phyloP scores from a whole-genome alignment of 2,329 filamentous ascomycete genomes.

The Akanthomyces muscarius region DNA sequence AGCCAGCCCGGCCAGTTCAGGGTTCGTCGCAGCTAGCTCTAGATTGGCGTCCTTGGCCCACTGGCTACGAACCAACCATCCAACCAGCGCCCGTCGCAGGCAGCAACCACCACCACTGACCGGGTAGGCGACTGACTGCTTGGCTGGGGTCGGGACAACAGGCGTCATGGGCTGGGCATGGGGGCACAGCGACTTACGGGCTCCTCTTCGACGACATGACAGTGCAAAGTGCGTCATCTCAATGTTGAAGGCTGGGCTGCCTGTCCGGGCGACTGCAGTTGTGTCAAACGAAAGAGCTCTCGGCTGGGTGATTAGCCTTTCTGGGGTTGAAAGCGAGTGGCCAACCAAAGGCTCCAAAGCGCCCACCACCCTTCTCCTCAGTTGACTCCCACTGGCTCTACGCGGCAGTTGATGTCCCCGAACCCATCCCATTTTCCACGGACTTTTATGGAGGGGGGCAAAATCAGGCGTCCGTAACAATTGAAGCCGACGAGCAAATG shows the following conservation, averaged over 20 bases:
- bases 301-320: not conserved
- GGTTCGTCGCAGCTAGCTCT: slow-evolving; percentile 7
- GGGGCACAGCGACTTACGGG: not conserved
- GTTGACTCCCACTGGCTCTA: not conserved
- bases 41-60: slow-evolving; percentile 14
- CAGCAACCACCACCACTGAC: not conserved
- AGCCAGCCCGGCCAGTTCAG: not conserved
- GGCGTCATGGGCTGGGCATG: slow-evolving; percentile 8
- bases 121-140: not conserved
- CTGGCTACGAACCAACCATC: not conserved
- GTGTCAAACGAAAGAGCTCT: not conserved
- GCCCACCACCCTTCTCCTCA: slow-evolving; percentile 10
- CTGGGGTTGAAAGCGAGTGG: not conserved
- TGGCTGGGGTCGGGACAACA: not conserved
- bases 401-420: slow-evolving; percentile 11
- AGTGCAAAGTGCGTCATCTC: slow-evolving; percentile 29
- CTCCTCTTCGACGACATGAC: slow-evolving; percentile 15
- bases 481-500: not conserved
- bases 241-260: not conserved
- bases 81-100: slow-evolving; percentile 4
- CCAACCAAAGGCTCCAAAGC: slow-evolving; percentile 4
- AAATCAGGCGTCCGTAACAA: not conserved
- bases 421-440: not conserved
- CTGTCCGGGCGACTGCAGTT: not conserved
- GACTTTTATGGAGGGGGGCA: not conserved